Evolutionary conservation across 768 basidiomycete species (phyloP), one percentile per base, ranked within the genome.

Genomic region (Rhizopogon vinicolor): DNA sequence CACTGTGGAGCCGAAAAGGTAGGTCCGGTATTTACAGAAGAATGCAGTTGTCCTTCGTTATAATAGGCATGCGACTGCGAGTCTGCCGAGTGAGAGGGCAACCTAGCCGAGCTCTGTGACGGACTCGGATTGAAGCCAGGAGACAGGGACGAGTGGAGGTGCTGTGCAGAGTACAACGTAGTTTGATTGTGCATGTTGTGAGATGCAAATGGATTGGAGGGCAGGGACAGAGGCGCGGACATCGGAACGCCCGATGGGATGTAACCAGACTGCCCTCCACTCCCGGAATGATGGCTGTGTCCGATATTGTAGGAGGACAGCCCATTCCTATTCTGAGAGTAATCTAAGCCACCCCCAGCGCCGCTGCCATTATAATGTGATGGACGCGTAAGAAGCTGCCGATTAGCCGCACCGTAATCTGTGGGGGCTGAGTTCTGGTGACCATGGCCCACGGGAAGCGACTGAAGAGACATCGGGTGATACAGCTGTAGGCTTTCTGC

Each of bases 391-490:
- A 82, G 68, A 67, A 81, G 73, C 64, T 76, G 75, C 57, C 80
- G 78, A 52, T 72, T 74, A 10, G 74, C 64, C 28, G 72, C 67
- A 39, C 64, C 61, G 58, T 81, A 81, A 5, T 79, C 79, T 16
- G 74, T 55, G 46, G 67, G 57, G 42, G 61, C 55, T n/a, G 68
- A 58, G 18, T 63, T 62, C 29, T 72, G 65, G 55, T 74, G 73
- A n/a, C 54, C 65, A 58, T 68, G 72, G 49, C 66, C 65, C 0
- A 62, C 44, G 1, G 72, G 63, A 56, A 71, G 51, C 62, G 84
- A 83, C 67, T 88, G 87, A 22, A 90, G 79, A 7, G 86, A 83
- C 81, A 90, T 84, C 12, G 89, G 89, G 62, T 87, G 86, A 67
- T 89, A 91, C 41, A 91, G 76, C 64, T 88, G 86, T 28, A 91